A percentile compares a stretch with the other conserved stretches of the same genome.
These are phyloP conservation scores for Myochromella boudieri DNA, from an alignment of 768 basidiomycete genomes.

Conservation along the genomic window DNA sequence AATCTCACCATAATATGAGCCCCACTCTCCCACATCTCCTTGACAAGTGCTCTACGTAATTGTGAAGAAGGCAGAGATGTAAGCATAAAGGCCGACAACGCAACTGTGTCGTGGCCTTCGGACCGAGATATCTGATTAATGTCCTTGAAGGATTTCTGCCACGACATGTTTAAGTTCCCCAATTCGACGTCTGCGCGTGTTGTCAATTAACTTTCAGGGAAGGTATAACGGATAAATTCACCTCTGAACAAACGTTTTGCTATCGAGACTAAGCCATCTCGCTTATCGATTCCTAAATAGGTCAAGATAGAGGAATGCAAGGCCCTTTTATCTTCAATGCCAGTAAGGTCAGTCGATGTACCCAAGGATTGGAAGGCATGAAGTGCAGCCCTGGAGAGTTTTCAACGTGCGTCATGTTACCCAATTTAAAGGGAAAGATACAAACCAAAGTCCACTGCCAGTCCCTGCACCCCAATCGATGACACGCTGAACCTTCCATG, in stretches of 20 bases:
- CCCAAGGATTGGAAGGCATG: constrained; percentile 31
- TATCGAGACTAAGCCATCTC: constrained; percentile 66
- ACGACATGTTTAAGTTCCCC: constrained; percentile 43
- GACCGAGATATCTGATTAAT: constrained; percentile 39
- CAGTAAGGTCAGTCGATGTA: constrained; percentile 7
- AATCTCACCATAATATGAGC: constrained; percentile 81
- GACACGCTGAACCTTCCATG: constrained; percentile 60
- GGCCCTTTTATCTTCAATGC: constrained; percentile 35
- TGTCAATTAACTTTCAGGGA: constrained; percentile 3
- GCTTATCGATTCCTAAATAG: constrained; percentile 79
- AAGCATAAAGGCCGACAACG: constrained; percentile 84
- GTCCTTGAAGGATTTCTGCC: constrained; percentile 59
- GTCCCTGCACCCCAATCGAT: constrained; percentile 86
- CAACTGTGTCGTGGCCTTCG: constrained; percentile 55
- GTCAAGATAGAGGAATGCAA: constrained; percentile 51
- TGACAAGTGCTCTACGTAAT: constrained; percentile 64
- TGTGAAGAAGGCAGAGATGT: constrained; percentile 65
- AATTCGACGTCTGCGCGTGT: constrained; percentile 41
- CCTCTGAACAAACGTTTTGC: constrained; percentile 64
- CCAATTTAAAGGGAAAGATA: not conserved
- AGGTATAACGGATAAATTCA: constrained; percentile 26
- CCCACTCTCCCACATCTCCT: constrained; percentile 91
- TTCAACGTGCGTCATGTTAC: too few relatives aligned
- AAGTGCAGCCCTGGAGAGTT: constrained; percentile 59
- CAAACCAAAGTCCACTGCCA: constrained; percentile 83